phyloP scores from a whole-genome alignment of 2,329 filamentous ascomycete genomes.

The Penicillium sp. region DNA sequence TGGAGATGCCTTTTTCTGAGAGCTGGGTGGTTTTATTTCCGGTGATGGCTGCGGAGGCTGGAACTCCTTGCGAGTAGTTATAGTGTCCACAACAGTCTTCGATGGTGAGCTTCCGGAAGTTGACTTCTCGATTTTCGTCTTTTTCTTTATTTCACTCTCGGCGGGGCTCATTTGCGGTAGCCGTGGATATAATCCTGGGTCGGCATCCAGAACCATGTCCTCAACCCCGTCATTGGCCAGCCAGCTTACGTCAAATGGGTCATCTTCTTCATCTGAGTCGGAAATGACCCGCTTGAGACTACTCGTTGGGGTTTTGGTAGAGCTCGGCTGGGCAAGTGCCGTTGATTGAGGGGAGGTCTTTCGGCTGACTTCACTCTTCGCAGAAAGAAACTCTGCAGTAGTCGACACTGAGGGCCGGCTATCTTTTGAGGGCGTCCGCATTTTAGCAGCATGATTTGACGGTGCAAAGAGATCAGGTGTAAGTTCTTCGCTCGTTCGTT shows the following conservation, averaged over 20 bases:
- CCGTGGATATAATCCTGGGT: slow-evolving; percentile 31
- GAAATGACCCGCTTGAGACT: slow-evolving; percentile 26
- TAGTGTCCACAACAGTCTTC: not conserved
- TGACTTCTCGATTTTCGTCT: not conserved
- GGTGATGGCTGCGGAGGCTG: slow-evolving; percentile 14
- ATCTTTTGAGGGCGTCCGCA: slow-evolving; percentile 23
- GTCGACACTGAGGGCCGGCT: slow-evolving; percentile 2
- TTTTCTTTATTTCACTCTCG: slow-evolving; percentile 5
- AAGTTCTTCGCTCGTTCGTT: slow-evolving; percentile 51
- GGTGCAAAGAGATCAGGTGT: slow-evolving; percentile 38
- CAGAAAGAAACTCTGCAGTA: not conserved
- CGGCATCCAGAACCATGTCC: slow-evolving; percentile 19
- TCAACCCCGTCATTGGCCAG: slow-evolving; percentile 19
- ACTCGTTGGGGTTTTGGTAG: slow-evolving; percentile 5
- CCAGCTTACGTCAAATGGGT: slow-evolving; percentile 29
- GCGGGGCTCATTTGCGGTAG: slow-evolving; percentile 23
- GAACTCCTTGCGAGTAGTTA: not conserved
- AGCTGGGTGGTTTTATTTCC: slow-evolving; percentile 14
- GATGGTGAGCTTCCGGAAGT: not conserved
- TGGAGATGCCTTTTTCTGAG: slow-evolving; percentile 21
- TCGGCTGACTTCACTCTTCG: slow-evolving; percentile 7
- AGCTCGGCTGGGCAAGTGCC: slow-evolving; percentile 7
- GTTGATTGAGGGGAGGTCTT: slow-evolving; percentile 3
- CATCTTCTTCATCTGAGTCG: slow-evolving; percentile 38
- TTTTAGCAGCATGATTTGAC: slow-evolving; percentile 26